A percentile compares a stretch with the other conserved stretches of the same genome.
These are phyloP conservation scores for Neobulgaria alba DNA, from an alignment of 2,329 filamentous ascomycete species.

Conservation along the genomic window DNA sequence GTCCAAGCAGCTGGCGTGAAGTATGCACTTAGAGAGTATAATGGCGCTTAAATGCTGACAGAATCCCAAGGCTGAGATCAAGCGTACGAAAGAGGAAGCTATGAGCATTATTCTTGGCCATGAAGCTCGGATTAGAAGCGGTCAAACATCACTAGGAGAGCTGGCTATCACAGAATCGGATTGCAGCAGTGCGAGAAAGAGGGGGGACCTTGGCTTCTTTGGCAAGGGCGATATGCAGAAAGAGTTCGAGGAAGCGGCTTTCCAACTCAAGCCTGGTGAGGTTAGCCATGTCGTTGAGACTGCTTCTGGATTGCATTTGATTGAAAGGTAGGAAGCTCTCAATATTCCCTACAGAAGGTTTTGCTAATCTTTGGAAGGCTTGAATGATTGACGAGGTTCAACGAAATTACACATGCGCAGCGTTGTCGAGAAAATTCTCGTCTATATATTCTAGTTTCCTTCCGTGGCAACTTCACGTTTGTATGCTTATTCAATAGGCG, in stretches of 20 bases:
- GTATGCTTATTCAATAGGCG: too few relatives aligned
- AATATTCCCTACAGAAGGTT: background rate
- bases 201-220: constrained; percentile 91
- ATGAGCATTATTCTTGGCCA: constrained; percentile 66
- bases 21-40: constrained; percentile 28
- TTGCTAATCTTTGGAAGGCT: constrained; percentile 6
- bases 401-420: too few relatives aligned
- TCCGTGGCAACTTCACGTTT: too few relatives aligned
- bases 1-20: constrained; percentile 90
- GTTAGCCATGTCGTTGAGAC: constrained; percentile 85
- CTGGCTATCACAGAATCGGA: constrained; percentile 85
- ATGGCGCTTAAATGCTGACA: constrained; percentile 6
- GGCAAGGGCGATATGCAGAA: constrained; percentile 95
- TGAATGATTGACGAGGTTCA: too few relatives aligned
- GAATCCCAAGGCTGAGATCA: constrained; percentile 60
- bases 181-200: constrained; percentile 90
- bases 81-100: constrained; percentile 80
- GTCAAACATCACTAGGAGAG: constrained; percentile 64
- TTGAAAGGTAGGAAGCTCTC: constrained; percentile 60
- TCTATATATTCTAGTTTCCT: too few relatives aligned
- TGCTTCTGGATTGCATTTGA: constrained; percentile 88
- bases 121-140: constrained; percentile 66
- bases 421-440: too few relatives aligned
- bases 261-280: constrained; percentile 78
- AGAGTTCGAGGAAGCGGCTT: constrained; percentile 95